Evolutionary conservation across 306 rosid species (phyloP), one percentile per base, ranked within the genome.

Genomic region (Quercus mongolica): DNA sequence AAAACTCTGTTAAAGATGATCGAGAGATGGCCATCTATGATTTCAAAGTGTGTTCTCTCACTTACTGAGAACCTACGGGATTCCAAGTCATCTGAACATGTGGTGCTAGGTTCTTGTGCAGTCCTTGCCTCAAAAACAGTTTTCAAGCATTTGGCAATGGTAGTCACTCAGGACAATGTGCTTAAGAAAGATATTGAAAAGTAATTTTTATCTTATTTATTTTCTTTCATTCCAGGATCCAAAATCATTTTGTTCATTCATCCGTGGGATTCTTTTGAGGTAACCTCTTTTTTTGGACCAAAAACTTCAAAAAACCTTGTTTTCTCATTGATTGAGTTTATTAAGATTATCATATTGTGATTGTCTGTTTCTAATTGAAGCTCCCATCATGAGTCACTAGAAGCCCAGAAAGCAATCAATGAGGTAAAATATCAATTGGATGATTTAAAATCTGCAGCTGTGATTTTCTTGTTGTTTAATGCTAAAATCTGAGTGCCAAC

Each of bases 361-460:
- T 72, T 77, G 61, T 35, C 38, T 63, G 62, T 86, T 83, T 77
- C 67, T 78, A 55, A 87, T 78, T 89, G 90, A 78, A 95, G 99
- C 84, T 93, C 99, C 70, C 99, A 95, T 87, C 99, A 95, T 75
- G 99, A 90, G 78, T 95, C 99, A 71, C 83, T 95, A 90, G 91
- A 95, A 88, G 84, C 94, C 68, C 99, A 95, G 91, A 95, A 95
- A 86, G 93, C 92, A 79, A 93, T 95, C 83, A 95, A 87, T 85
- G 97, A 91, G 99, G 99, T 95, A 90, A 85, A 77, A 76, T 65
- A 63, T 57, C 54, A 56, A 31, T 63, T 69, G 64, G 75, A 80
- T 85, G 57, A 76, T 82, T 18, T 81, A 49, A 63, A 26, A 74
- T 72, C 56, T 76, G 55, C 59, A 67, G 33, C 76, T 78, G 30